Evolutionary conservation across 305 asterid species (phyloP).

Genomic region (Rubia occidens): DNA sequence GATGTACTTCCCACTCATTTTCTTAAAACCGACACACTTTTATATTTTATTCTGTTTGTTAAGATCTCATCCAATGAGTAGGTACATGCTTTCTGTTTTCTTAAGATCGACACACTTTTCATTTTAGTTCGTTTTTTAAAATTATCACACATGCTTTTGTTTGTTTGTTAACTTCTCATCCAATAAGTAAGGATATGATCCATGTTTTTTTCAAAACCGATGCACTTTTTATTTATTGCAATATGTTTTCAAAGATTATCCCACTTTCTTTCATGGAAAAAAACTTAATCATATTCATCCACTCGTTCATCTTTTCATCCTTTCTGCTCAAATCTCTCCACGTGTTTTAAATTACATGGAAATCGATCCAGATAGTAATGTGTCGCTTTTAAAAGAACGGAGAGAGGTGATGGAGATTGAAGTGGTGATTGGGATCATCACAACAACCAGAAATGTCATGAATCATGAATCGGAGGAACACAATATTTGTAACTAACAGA

Average conservation of each 20-base stretch:
- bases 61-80: no score
- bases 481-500: background rate
- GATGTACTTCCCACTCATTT: no score
- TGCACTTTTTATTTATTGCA: background rate
- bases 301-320: background rate
- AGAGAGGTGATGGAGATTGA: background rate
- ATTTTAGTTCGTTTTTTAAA: no score
- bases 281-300: no score
- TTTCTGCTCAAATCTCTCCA: background rate
- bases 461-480: background rate
- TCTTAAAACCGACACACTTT: background rate
- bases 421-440: background rate
- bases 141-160: no score
- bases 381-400: background rate
- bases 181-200: no score
- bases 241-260: no score
- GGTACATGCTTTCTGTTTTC: no score
- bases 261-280: no score
- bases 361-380: background rate
- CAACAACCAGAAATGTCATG: conserved; percentile 1
- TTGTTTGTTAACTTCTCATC: no score
- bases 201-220: background rate
- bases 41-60: background rate
- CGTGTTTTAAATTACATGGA: background rate
- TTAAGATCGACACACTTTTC: background rate